These are phyloP conservation scores for Cladosporium sp. DNA, from an alignment of 2,329 filamentous ascomycete species.

Conservation along the genomic window DNA sequence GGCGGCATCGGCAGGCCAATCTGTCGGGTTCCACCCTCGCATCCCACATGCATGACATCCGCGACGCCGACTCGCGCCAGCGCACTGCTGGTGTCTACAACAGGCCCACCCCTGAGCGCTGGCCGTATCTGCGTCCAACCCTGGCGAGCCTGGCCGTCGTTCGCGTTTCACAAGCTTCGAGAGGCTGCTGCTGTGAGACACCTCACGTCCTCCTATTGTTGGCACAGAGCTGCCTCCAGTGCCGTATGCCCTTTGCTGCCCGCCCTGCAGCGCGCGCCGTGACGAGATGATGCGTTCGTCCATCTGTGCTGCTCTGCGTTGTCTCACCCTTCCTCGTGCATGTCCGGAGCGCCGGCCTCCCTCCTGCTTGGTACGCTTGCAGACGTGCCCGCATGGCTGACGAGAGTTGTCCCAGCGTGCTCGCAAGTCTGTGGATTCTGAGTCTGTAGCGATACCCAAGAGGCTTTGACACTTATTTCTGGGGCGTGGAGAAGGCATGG, in stretches of 20 bases:
- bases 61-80: conserved; percentile 8
- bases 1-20: conserved; percentile 2
- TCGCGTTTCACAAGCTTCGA: conserved; percentile 10
- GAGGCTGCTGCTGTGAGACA: conserved; percentile 8
- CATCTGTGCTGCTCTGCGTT: conserved; percentile 4
- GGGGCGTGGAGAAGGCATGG: conserved; percentile 19
- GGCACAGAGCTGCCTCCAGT: neutral
- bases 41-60: conserved; percentile 4
- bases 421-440: conserved; percentile 5
- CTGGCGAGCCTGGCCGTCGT: conserved; percentile 2
- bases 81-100: conserved; percentile 2
- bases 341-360: neutral
- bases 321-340: conserved; percentile 9
- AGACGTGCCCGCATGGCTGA: conserved; percentile 12
- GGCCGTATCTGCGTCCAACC: conserved; percentile 12
- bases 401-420: conserved; percentile 7
- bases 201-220: conserved; percentile 6
- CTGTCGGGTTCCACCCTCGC: conserved; percentile 2
- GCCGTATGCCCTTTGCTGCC: neutral
- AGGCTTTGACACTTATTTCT: conserved; percentile 8
- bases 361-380: conserved; percentile 12
- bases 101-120: conserved; percentile 6
- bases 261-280: conserved; percentile 4
- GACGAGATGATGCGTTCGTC: conserved; percentile 4
- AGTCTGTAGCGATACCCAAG: conserved; percentile 12